Base-by-base conservation (phyloP, 2,329 filamentous ascomycete species). In the Talaromyces sp. region DNA sequence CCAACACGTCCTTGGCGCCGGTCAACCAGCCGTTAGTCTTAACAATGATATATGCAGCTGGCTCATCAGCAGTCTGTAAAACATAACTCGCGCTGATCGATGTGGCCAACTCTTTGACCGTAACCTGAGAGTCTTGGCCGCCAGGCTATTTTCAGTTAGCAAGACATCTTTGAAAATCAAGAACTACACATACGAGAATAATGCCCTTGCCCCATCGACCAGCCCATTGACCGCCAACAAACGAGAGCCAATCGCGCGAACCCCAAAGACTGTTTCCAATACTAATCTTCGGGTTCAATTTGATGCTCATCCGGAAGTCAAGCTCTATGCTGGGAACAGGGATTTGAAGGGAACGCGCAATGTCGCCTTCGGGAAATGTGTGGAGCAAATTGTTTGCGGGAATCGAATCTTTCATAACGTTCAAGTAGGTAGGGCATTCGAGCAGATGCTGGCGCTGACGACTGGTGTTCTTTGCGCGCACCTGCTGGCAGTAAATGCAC, bases 301-400 rank as follows among this genome's bases (percentile, higher is more conserved):
- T 81, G 58, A 82, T 76, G 66, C 78, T 80, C 73, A 82, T 81
- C 55, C 80, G 78, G 70, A 82, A 82, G 65, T 82, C 80, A 52
- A 82, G 73, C 63, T 81, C 79, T 31, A 82, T 74, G 5, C 72
- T 71, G 0, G 80, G 80, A 7, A 75, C 72, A 9, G 80, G 80
- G 29, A 81, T 72, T 64, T 78, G 76, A 52, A 80, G 67, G 10
- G 77, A 80, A 19, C 78, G 78, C 24, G 78, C 78, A 56, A 80
- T 70, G 68, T 81, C 78, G 53, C 77, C 77, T 66, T 80, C 78
- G 31, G 79, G 79, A 65, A 81, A 81, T 46, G 78, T 78, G 66
- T 81, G 78, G 32, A 81, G 75, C 52, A 81, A 71, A 62, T 80
- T 80, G 64, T 81, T 81, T 56, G 80, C 79, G 31, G 79, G 79